phyloP scores from a whole-genome alignment of 1,139 yeast species.

The Yamadazyma spencermartinsiae region DNA sequence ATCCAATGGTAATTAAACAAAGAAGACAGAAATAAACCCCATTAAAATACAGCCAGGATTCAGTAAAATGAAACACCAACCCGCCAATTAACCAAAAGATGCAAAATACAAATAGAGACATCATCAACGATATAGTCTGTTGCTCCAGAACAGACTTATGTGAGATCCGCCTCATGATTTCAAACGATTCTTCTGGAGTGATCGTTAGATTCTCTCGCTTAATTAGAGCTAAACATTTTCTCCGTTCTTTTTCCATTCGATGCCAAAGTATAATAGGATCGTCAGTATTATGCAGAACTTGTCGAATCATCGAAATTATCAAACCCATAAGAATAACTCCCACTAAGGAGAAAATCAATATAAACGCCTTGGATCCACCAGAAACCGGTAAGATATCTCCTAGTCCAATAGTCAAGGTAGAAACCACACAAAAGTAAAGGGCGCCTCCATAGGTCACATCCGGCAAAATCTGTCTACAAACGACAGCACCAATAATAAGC shows the following conservation, averaged over 20 bases:
- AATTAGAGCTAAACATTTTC: conserved; percentile 18
- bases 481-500: conserved; percentile 67
- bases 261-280: conserved; percentile 69
- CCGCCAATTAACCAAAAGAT: conserved; percentile 75
- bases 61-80: conserved; percentile 54
- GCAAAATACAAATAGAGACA: conserved; percentile 49
- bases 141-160: conserved; percentile 32
- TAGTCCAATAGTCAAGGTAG: conserved; percentile 74
- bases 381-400: conserved; percentile 67
- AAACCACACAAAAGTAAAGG: conserved; percentile 68
- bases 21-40: conserved; percentile 72
- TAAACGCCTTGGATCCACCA: conserved; percentile 55
- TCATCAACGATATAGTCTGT: conserved; percentile 31
- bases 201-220: conserved; percentile 19
- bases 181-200: conserved; percentile 47
- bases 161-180: conserved; percentile 52
- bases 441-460: conserved; percentile 57
- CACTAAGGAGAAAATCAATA: conserved; percentile 60
- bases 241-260: conserved; percentile 44
- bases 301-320: conserved; percentile 66
- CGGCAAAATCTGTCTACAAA: conserved; percentile 35
- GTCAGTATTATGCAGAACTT: conserved; percentile 58
- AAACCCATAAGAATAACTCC: conserved; percentile 76
- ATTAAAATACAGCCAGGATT: conserved; percentile 69
- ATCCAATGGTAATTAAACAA: conserved; percentile 79